phyloP scores from a whole-genome alignment of 163 green algal genomes.

The Prototheca wickerhamii region DNA sequence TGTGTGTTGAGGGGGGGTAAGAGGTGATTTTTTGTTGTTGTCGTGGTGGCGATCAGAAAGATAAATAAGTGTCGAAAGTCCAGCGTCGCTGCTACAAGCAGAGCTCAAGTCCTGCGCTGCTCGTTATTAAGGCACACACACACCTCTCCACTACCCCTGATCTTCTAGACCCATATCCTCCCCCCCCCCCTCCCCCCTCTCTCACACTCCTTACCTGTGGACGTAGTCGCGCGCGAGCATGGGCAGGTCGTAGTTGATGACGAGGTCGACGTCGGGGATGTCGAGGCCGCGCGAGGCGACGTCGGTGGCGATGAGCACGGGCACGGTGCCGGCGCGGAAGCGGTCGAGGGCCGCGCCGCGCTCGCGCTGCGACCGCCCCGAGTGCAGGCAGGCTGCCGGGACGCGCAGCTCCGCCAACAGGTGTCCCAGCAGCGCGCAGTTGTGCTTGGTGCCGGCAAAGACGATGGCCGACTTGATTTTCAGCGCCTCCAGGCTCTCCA shows the following conservation, averaged over 20 bases:
- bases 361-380: slow-evolving; percentile 41
- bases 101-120: slow-evolving; percentile 2
- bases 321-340: slow-evolving; percentile 38
- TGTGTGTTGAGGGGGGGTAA: not conserved
- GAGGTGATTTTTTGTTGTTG: too few species aligned
- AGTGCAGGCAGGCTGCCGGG: slow-evolving; percentile 42
- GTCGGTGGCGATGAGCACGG: slow-evolving; percentile 85
- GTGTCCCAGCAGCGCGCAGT: slow-evolving; percentile 55
- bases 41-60: too few species aligned
- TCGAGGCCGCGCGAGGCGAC: slow-evolving; percentile 92
- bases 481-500: slow-evolving; percentile 41
- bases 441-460: slow-evolving; percentile 54
- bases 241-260: slow-evolving; percentile 88
- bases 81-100: not conserved
- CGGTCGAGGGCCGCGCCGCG: slow-evolving; percentile 55
- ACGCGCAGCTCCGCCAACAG: slow-evolving; percentile 70
- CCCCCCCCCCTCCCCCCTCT: not conserved
- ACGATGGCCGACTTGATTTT: slow-evolving; percentile 69
- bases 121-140: too few species aligned
- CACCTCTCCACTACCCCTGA: not conserved
- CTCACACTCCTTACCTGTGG: slow-evolving; percentile 53
- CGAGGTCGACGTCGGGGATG: slow-evolving; percentile 86
- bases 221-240: slow-evolving; percentile 61
- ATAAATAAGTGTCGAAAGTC: too few species aligned
- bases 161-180: too few species aligned